phyloP scores from a whole-genome alignment of 176 grass and related monocot genomes.

The Raddia guianensis region DNA sequence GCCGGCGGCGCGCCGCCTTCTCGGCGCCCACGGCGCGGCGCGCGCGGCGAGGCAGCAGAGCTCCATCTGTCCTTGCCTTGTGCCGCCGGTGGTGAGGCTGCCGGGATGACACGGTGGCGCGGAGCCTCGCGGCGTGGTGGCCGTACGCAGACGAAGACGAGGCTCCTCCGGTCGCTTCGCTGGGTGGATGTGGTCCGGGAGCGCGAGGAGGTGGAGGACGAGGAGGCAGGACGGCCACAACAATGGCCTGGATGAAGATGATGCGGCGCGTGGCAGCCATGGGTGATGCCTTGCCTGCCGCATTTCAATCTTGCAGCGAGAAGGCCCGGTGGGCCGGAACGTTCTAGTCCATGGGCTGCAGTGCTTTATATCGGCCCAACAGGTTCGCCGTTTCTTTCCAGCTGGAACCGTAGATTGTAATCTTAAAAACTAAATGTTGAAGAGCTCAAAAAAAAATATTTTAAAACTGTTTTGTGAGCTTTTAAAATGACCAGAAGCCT shows the following conservation, averaged over 20 bases:
- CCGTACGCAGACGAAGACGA: background rate
- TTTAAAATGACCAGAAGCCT: no score
- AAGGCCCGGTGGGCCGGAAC: background rate
- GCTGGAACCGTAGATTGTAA: no score
- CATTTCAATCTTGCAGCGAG: background rate
- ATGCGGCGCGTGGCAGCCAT: constrained; percentile 2
- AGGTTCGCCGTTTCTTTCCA: no score
- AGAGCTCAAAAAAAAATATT: no score
- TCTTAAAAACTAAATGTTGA: no score
- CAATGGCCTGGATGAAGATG: constrained; percentile 49
- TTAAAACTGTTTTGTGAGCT: no score
- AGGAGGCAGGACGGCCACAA: constrained; percentile 41
- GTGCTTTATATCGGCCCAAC: no score
- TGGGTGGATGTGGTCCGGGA: no score
- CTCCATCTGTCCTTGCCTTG: constrained; percentile 4
- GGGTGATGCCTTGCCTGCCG: no score
- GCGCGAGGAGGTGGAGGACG: background rate
- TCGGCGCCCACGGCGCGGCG: constrained; percentile 1
- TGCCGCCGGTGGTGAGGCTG: constrained; percentile 29
- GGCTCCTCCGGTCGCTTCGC: no score
- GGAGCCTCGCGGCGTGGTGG: background rate
- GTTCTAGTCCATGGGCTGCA: no score
- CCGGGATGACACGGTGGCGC: constrained; percentile 37
- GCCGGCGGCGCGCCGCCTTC: background rate
- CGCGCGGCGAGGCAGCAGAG: constrained; percentile 16